phyloP scores from a whole-genome alignment of 257 asterid genomes.

The Solanum medicagineum region DNA sequence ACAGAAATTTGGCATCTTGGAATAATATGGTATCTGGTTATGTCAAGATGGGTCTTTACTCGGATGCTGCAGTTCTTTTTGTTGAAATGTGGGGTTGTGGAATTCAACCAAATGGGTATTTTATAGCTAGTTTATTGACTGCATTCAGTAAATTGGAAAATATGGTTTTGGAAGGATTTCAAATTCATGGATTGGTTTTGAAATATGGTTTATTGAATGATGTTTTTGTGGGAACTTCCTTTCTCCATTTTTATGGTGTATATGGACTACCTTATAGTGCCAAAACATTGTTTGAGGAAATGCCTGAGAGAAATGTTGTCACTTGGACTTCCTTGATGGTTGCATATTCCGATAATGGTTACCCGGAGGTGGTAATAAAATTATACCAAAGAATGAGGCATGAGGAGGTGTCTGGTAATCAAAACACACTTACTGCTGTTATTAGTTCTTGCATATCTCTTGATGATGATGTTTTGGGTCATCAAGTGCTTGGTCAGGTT shows the following conservation, averaged over 20 bases:
- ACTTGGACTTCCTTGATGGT: constrained; percentile 95
- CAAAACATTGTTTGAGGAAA: constrained; percentile 40
- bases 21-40: constrained; percentile 73
- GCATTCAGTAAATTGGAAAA: constrained; percentile 50
- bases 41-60: constrained; percentile 33
- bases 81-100: constrained; percentile 49
- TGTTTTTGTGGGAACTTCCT: constrained; percentile 63
- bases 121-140: constrained; percentile 58
- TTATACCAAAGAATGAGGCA: constrained; percentile 44
- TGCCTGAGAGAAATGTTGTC: constrained; percentile 77
- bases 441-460: constrained; percentile 61
- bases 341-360: constrained; percentile 39
- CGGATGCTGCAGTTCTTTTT: constrained; percentile 40
- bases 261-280: constrained; percentile 43
- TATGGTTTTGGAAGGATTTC: constrained; percentile 57
- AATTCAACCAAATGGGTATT: constrained; percentile 36
- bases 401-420: constrained; percentile 43
- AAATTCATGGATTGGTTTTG: constrained; percentile 57
- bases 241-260: constrained; percentile 75
- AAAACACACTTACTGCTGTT: constrained; percentile 60
- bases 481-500: constrained; percentile 67
- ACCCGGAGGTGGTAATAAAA: constrained; percentile 25
- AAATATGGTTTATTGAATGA: constrained; percentile 50
- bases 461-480: constrained; percentile 56
- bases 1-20: constrained; percentile 65